These are phyloP conservation scores for Gloeophyllum trabeum DNA, from an alignment of 768 basidiomycete genomes.

Conservation along the genomic window DNA sequence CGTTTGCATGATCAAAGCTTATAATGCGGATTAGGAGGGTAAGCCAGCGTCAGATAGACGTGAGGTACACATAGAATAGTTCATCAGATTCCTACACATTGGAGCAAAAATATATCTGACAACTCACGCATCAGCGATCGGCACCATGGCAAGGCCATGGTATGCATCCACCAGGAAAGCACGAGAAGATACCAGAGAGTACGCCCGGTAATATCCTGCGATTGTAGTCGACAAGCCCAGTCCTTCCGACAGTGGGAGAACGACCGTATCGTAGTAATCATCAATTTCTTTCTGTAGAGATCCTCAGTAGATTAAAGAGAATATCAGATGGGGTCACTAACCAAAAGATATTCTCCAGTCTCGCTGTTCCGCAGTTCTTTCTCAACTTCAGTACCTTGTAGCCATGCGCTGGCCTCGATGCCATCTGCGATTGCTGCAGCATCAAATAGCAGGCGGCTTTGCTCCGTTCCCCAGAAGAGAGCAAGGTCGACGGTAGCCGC, in stretches of 20 bases:
- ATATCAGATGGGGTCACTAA: constrained; percentile 10
- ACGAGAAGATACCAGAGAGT: constrained; percentile 65
- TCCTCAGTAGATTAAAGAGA: not conserved
- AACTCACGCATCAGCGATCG: constrained; percentile 73
- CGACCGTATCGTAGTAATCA: constrained; percentile 10
- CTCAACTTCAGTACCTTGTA: constrained; percentile 30
- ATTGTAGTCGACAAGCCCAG: constrained; percentile 9
- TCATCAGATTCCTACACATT: too few relatives aligned
- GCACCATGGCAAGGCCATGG: constrained; percentile 75
- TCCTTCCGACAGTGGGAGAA: constrained; percentile 13
- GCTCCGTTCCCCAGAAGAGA: constrained; percentile 12
- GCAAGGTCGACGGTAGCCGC: constrained; percentile 9
- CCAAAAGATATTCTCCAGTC: constrained; percentile 12
- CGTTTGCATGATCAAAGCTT: constrained; percentile 66
- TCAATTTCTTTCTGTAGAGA: constrained; percentile 12
- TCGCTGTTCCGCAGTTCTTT: constrained; percentile 9
- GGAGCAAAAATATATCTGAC: too few relatives aligned
- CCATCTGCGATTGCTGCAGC: constrained; percentile 12
- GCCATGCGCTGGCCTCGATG: constrained; percentile 23
- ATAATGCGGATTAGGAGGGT: not conserved
- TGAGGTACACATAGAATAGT: not conserved
- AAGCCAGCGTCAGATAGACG: not conserved
- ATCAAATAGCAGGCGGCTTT: not conserved
- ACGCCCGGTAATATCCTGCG: constrained; percentile 39
- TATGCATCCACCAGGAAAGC: constrained; percentile 79